phyloP scores from a whole-genome alignment of 495 filamentous ascomycete genomes.

The Aspergillus asperescens region DNA sequence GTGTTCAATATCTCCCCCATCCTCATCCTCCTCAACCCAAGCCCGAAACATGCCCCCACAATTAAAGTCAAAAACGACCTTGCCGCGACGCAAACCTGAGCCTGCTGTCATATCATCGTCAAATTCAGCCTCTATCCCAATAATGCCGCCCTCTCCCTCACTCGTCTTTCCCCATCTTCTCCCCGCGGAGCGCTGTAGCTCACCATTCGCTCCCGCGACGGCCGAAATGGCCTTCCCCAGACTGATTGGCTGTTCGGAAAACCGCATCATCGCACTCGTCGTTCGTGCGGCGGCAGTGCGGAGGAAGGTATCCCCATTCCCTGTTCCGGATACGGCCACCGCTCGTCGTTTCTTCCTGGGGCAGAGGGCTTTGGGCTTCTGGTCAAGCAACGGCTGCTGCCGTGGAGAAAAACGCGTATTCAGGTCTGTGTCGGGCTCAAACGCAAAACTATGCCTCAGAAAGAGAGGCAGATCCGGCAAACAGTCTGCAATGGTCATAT shows the following conservation, averaged over 20 bases:
- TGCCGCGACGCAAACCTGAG: constrained; percentile 41
- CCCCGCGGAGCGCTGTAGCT: constrained; percentile 70
- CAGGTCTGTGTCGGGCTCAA: background rate
- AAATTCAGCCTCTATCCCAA: constrained; percentile 69
- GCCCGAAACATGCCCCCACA: constrained; percentile 88
- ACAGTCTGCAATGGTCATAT: constrained; percentile 12
- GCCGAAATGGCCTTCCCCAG: constrained; percentile 50
- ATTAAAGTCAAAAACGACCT: constrained; percentile 72
- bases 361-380: background rate
- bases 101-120: constrained; percentile 12
- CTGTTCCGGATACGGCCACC: constrained; percentile 76
- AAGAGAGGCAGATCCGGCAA: background rate
- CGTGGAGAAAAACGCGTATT: background rate
- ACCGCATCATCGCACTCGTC: constrained; percentile 67
- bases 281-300: constrained; percentile 66
- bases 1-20: constrained; percentile 49
- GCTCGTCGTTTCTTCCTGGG: constrained; percentile 31
- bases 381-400: constrained; percentile 1
- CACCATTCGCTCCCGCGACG: constrained; percentile 65
- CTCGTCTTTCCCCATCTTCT: constrained; percentile 69
- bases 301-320: constrained; percentile 87
- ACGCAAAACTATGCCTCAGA: background rate
- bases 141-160: constrained; percentile 82
- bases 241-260: constrained; percentile 36
- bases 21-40: constrained; percentile 65